phyloP scores from a whole-genome alignment of 1,139 yeast species.

The Arxiozyma telluris region DNA sequence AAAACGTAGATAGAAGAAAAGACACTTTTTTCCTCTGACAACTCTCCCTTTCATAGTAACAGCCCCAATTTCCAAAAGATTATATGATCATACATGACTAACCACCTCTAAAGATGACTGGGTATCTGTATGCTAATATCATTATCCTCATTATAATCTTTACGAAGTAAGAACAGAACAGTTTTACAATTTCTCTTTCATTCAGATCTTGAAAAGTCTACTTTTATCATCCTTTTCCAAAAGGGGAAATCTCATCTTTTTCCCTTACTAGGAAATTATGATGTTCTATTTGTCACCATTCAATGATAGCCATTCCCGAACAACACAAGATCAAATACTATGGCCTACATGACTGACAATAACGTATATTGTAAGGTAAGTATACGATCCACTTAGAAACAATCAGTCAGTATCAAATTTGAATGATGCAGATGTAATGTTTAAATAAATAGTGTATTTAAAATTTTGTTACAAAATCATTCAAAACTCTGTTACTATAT shows the following conservation, averaged over 20 bases:
- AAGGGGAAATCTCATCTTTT: not conserved
- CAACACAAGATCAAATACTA: not conserved
- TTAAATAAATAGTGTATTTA: no score
- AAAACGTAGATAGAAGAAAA: no score
- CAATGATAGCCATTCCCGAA: not conserved
- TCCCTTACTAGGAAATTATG: no score
- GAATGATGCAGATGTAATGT: no score
- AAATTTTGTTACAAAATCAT: not conserved
- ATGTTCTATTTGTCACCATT: not conserved
- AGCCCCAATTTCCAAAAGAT: no score
- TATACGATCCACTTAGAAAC: no score
- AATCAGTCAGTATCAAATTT: no score
- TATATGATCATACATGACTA: no score
- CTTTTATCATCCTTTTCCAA: not conserved
- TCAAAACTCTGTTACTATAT: not conserved
- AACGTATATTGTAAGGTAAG: no score
- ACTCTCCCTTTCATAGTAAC: no score
- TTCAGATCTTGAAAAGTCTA: not conserved
- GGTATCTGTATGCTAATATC: not conserved
- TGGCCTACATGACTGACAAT: no score
- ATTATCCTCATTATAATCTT: not conserved
- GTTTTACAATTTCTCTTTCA: not conserved
- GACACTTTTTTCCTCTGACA: no score
- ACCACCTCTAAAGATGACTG: not conserved
- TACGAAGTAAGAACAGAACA: not conserved